These are phyloP conservation scores for Pyrrhoderma noxium DNA, from an alignment of 1,284 basidiomycete species.

Conservation along the genomic window DNA sequence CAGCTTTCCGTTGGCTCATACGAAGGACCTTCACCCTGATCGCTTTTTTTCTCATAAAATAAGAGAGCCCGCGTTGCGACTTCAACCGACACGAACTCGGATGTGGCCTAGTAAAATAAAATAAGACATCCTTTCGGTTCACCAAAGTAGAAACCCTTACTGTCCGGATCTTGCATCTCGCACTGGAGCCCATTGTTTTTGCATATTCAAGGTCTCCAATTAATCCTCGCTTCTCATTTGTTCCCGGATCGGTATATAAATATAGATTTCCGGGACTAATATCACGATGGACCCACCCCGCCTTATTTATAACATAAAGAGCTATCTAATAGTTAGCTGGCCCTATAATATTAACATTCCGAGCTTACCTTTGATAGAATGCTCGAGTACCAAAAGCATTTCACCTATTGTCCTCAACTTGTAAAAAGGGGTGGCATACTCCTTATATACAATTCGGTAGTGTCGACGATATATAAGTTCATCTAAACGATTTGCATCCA, in stretches of 20 bases:
- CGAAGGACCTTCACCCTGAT: too few relatives aligned
- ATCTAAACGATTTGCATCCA: not conserved
- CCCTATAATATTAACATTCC: too few relatives aligned
- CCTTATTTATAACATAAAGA: not conserved
- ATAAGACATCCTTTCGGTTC: not conserved
- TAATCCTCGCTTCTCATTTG: not conserved
- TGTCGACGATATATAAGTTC: not conserved
- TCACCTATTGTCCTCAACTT: not conserved
- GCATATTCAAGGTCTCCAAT: slow-evolving; percentile 8
- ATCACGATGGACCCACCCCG: slow-evolving; percentile 5
- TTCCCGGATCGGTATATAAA: too few relatives aligned
- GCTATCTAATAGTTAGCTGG: not conserved
- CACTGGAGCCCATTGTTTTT: not conserved
- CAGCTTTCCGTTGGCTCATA: too few relatives aligned
- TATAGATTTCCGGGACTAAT: slow-evolving; percentile 2
- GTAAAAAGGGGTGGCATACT: not conserved
- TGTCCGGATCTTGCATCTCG: not conserved
- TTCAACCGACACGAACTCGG: slow-evolving; percentile 5
- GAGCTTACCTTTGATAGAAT: not conserved
- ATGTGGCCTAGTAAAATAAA: not conserved
- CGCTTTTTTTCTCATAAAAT: too few relatives aligned
- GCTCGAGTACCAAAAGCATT: not conserved
- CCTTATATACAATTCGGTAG: slow-evolving; percentile 1
- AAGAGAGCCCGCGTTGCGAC: not conserved
- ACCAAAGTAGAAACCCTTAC: not conserved